A percentile compares a stretch with the other conserved stretches of the same genome.
Evolutionary conservation across 2,329 filamentous ascomycete genomes (phyloP).

Genomic region (Talaromyces pinophilus): DNA sequence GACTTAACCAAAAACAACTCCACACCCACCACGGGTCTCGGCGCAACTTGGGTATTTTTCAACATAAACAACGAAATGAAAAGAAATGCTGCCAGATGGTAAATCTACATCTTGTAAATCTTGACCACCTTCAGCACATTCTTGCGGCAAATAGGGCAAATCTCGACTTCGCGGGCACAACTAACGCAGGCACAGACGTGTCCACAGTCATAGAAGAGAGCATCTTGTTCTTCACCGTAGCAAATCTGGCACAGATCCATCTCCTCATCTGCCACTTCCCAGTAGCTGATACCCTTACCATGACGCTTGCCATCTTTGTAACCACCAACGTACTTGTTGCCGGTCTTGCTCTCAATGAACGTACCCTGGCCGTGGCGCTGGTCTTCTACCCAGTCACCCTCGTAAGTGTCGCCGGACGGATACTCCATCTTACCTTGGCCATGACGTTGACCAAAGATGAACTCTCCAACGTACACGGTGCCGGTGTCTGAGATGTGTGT

Average conservation of each 20-base stretch:
- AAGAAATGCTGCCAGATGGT: background rate
- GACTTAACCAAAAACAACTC: constrained; percentile 2
- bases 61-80: constrained; percentile 5
- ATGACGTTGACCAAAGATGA: constrained; percentile 55
- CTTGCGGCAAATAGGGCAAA: constrained; percentile 63
- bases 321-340: constrained; percentile 62
- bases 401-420: constrained; percentile 54
- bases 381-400: constrained; percentile 50
- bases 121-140: constrained; percentile 59
- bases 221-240: constrained; percentile 61
- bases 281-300: constrained; percentile 63
- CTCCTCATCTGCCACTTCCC: constrained; percentile 63
- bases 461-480: constrained; percentile 58
- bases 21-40: background rate
- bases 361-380: constrained; percentile 58
- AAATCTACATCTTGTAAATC: constrained; percentile 51
- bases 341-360: constrained; percentile 57
- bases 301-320: constrained; percentile 63
- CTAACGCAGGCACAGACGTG: constrained; percentile 62
- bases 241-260: constrained; percentile 63
- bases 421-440: constrained; percentile 61
- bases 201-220: constrained; percentile 64
- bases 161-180: constrained; percentile 61
- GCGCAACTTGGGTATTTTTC: constrained; percentile 17
- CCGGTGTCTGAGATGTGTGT: constrained; percentile 56